Conservation (phyloP, 2,329 filamentous ascomycete genomes). For the Ophiostoma ulmi region DNA sequence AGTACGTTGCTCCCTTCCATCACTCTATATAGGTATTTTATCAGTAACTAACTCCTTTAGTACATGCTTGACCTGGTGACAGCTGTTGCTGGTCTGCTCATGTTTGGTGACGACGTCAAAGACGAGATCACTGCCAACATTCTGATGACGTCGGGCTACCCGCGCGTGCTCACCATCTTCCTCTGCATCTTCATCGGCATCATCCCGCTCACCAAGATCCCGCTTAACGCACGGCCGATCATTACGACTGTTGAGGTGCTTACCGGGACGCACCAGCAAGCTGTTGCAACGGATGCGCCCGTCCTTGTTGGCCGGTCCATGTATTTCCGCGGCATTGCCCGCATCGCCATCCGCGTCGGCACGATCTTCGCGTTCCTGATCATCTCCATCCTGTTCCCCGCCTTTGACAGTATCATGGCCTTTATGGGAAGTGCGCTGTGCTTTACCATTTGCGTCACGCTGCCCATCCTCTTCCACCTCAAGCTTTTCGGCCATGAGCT, state of each 20-base stretch:
- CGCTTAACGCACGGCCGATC: conserved; percentile 81
- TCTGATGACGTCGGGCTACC: conserved; percentile 68
- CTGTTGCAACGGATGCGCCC: conserved; percentile 41
- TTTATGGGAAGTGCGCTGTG: conserved; percentile 85
- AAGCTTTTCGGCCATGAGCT: conserved; percentile 80
- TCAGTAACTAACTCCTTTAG: conserved; percentile 36
- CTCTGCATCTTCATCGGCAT: conserved; percentile 85
- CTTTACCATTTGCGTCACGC: conserved; percentile 88
- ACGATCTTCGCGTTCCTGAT: conserved; percentile 67
- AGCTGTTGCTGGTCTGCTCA: conserved; percentile 77
- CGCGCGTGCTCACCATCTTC: conserved; percentile 64
- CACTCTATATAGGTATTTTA: not conserved
- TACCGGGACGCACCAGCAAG: conserved; percentile 59
- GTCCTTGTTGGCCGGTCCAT: conserved; percentile 50
- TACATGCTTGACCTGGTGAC: conserved; percentile 77
- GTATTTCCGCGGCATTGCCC: conserved; percentile 54
- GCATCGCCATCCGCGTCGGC: conserved; percentile 57
- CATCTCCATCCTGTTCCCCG: conserved; percentile 65
- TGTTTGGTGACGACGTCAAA: conserved; percentile 86
- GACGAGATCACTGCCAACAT: conserved; percentile 93
- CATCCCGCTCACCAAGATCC: conserved; percentile 93
- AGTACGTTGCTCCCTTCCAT: conserved; percentile 31
- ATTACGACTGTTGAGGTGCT: conserved; percentile 79
- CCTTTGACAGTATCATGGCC: conserved; percentile 86
- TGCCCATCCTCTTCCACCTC: conserved; percentile 83